Percentiles rank a stretch among this genome's conserved stretches.
Evolutionary conservation across 495 filamentous ascomycete species (phyloP).

Genomic region (Penicillium maclennaniae): DNA sequence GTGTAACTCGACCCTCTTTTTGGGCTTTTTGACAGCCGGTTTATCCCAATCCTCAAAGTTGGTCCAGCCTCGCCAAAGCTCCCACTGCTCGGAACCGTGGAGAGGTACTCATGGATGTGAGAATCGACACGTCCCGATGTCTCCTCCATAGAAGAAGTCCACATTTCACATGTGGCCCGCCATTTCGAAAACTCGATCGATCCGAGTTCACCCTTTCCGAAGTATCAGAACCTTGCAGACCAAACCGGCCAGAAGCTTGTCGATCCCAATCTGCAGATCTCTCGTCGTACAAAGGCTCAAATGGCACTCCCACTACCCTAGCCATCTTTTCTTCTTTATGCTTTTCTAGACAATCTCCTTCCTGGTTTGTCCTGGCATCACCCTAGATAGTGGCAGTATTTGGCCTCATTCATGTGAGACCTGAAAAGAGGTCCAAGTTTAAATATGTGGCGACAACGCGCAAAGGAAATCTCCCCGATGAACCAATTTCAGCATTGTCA

Average conservation of each 20-base stretch:
- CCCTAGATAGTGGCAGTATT: neutral
- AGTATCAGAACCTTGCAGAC: neutral
- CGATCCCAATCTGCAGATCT: conserved; percentile 7
- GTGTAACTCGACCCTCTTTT: neutral
- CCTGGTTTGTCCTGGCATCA: neutral
- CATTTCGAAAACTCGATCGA: neutral
- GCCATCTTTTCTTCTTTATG: neutral
- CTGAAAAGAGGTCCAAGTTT: neutral
- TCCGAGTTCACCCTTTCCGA: neutral
- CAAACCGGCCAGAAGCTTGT: neutral
- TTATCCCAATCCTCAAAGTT: neutral
- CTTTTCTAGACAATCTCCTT: neutral
- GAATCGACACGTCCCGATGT: neutral
- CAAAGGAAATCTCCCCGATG: neutral
- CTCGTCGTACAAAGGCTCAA: conserved; percentile 2
- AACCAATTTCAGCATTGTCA: neutral
- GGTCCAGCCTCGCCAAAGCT: neutral
- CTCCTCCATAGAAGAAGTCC: neutral
- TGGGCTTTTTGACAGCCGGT: neutral
- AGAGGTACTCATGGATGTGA: neutral
- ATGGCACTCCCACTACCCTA: neutral
- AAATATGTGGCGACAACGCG: conserved; percentile 5
- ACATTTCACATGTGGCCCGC: neutral
- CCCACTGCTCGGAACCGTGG: neutral
- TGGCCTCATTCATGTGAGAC: neutral